Evolutionary conservation across 2,329 filamentous ascomycete species (phyloP).

Genomic region (Alternaria postmessia): DNA sequence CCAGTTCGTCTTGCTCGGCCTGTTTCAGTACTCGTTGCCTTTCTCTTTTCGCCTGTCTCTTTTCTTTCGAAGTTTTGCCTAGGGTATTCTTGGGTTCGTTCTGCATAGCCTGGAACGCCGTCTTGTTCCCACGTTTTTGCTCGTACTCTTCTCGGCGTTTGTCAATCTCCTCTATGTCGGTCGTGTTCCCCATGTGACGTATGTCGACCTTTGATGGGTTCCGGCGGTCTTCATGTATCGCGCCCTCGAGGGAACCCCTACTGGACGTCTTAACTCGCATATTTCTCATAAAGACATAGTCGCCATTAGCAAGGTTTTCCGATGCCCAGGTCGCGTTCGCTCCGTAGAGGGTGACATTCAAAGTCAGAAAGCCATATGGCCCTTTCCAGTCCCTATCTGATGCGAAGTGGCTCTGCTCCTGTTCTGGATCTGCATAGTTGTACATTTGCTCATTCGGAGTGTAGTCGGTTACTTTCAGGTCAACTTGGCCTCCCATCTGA

Average conservation of each 20-base stretch:
- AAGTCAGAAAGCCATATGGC: slow-evolving; percentile 74
- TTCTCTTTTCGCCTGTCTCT: slow-evolving; percentile 51
- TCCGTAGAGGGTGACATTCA: slow-evolving; percentile 76
- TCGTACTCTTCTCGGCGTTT: slow-evolving; percentile 72
- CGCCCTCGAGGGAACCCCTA: slow-evolving; percentile 72
- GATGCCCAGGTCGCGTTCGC: slow-evolving; percentile 70
- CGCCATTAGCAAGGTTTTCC: slow-evolving; percentile 63
- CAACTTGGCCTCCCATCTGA: slow-evolving; percentile 47
- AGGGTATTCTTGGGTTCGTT: slow-evolving; percentile 31
- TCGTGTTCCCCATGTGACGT: slow-evolving; percentile 29
- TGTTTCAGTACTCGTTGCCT: slow-evolving; percentile 48
- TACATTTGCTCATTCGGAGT: slow-evolving; percentile 67
- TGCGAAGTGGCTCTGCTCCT: slow-evolving; percentile 27
- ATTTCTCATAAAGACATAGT: slow-evolving; percentile 74
- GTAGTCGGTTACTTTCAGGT: slow-evolving; percentile 38
- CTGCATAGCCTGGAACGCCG: slow-evolving; percentile 22
- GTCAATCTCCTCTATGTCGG: slow-evolving; percentile 46
- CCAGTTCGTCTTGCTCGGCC: slow-evolving; percentile 37
- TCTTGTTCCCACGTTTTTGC: slow-evolving; percentile 23
- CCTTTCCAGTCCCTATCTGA: slow-evolving; percentile 69
- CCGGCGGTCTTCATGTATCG: slow-evolving; percentile 68
- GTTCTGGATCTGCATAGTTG: slow-evolving; percentile 56
- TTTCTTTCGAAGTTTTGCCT: slow-evolving; percentile 28
- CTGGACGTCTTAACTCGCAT: slow-evolving; percentile 70
- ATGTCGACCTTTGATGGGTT: slow-evolving; percentile 66